These are phyloP conservation scores for Mucor velutinosus DNA, from an alignment of 371 early-diverging fungal species.

Conservation along the genomic window DNA sequence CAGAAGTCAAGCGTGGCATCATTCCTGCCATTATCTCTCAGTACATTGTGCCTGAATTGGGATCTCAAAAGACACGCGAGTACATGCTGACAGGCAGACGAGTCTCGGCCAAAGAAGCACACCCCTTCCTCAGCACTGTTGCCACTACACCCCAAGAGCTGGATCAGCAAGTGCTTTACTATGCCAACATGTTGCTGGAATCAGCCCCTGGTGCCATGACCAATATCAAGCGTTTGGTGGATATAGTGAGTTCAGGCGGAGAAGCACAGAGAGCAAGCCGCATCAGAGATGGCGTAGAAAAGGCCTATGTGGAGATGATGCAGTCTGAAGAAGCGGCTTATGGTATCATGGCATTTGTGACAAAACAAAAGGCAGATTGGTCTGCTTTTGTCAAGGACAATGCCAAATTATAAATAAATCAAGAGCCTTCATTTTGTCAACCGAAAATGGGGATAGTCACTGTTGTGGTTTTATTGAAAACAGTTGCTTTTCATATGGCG, in stretches of 20 bases:
- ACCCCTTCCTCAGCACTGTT: conserved; percentile 41
- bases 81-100: conserved; percentile 69
- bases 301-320: conserved; percentile 65
- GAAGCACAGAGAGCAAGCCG: conserved; percentile 27
- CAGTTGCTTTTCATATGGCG: not conserved
- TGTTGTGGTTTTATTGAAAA: not conserved
- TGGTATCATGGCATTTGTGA: conserved; percentile 63
- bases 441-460: not conserved
- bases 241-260: conserved; percentile 43
- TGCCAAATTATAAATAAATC: conserved; percentile 34
- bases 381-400: conserved; percentile 39
- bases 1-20: conserved; percentile 71
- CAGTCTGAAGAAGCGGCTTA: conserved; percentile 68
- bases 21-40: conserved; percentile 76
- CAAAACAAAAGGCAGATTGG: conserved; percentile 65
- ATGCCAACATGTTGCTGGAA: conserved; percentile 48
- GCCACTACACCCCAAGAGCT: conserved; percentile 40
- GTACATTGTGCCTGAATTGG: conserved; percentile 68
- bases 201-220: conserved; percentile 64
- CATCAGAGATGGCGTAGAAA: conserved; percentile 40
- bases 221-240: conserved; percentile 54
- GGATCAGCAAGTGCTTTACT: conserved; percentile 45
- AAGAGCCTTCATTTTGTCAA: not conserved
- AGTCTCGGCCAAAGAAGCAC: conserved; percentile 46
- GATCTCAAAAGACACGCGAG: conserved; percentile 55